A percentile compares a stretch with the other conserved stretches of the same genome.
phyloP scores from a whole-genome alignment of 1,284 basidiomycete genomes.

The Fomitopsis betulina region DNA sequence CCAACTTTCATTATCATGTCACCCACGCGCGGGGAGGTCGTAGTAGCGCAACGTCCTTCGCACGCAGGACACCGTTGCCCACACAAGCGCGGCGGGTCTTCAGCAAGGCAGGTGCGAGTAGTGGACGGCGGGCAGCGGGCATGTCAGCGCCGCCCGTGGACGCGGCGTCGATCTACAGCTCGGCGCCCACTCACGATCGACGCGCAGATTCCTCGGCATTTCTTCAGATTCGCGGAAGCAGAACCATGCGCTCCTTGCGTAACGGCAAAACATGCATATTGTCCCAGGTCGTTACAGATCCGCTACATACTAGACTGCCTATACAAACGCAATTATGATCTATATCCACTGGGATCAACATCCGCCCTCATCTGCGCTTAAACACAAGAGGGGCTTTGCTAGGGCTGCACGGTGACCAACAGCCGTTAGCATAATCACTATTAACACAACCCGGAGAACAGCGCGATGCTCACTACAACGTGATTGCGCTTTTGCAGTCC shows the following conservation, averaged over 20 bases:
- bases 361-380: slow-evolving; percentile 5
- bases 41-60: neutral
- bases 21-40: neutral
- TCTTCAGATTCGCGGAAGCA: too few species aligned
- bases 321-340: neutral
- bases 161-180: neutral
- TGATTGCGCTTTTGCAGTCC: slow-evolving; percentile 10
- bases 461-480: slow-evolving; percentile 10
- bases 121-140: neutral
- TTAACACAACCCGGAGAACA: neutral
- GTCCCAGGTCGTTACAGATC: too few species aligned
- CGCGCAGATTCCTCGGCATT: neutral
- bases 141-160: too few species aligned
- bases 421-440: neutral
- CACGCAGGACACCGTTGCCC: neutral
- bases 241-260: too few species aligned
- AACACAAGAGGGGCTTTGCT: slow-evolving; percentile 14
- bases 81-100: neutral
- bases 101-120: neutral
- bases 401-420: slow-evolving; percentile 7
- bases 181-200: neutral
- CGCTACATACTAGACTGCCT: neutral
- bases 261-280: too few species aligned
- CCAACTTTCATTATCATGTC: too few species aligned
- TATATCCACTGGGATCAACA: neutral